Percentiles rank a stretch among this genome's conserved stretches.
Evolutionary conservation across 148 eudicot species (phyloP).

Genomic region (Suaeda aralocaspica): DNA sequence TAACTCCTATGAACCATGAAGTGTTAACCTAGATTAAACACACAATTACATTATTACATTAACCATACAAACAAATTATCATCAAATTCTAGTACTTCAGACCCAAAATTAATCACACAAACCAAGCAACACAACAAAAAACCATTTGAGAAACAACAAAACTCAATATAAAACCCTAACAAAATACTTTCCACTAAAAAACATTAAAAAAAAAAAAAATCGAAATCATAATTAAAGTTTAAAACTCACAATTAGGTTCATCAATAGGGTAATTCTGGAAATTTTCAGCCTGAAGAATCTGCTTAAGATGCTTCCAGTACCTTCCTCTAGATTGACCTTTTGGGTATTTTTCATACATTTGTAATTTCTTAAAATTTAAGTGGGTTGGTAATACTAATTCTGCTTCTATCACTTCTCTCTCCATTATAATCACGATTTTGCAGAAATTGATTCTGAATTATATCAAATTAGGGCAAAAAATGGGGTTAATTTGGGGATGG

Average conservation of each 20-base stretch:
- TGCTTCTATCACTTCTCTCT: slow-evolving; percentile 73
- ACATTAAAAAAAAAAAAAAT: not conserved
- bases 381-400: slow-evolving; percentile 75
- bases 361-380: slow-evolving; percentile 75
- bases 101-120: not conserved
- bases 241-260: slow-evolving; percentile 71
- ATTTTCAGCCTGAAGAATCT: slow-evolving; percentile 86
- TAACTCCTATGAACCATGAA: no score
- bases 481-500: no score
- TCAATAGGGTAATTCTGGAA: slow-evolving; percentile 54
- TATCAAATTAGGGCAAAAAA: no score
- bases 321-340: slow-evolving; percentile 84
- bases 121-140: not conserved
- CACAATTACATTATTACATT: no score
- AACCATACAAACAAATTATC: not conserved
- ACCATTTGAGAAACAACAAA: no score
- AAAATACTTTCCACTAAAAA: not conserved
- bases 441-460: no score
- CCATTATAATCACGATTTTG: slow-evolving; percentile 43
- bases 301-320: slow-evolving; percentile 94
- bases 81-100: no score
- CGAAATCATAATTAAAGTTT: not conserved
- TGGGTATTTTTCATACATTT: slow-evolving; percentile 84
- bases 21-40: no score
- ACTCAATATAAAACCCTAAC: not conserved